A percentile compares a stretch with the other conserved stretches of the same genome.
These are phyloP conservation scores for Scenedesmus sp. DNA, from an alignment of 163 green algal genomes.

Conservation along the genomic window DNA sequence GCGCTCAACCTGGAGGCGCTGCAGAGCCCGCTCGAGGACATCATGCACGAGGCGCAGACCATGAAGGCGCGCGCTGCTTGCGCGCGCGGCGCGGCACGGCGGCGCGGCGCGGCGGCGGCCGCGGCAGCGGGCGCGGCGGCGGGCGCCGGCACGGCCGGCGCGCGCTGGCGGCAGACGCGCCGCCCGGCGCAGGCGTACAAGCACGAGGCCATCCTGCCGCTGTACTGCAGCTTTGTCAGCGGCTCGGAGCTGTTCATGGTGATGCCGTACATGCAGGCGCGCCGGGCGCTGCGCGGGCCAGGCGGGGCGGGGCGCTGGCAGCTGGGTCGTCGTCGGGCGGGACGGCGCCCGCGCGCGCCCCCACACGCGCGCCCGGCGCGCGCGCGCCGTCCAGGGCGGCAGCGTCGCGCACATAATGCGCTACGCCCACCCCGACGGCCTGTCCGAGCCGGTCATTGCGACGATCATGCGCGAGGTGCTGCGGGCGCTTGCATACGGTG, in stretches of 20 bases:
- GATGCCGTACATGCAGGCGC: conserved; percentile 90
- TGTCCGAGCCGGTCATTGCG: conserved; percentile 91
- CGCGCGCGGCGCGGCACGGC: neutral
- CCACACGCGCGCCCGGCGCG: no score
- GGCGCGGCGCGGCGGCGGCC: neutral
- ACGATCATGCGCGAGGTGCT: conserved; percentile 92
- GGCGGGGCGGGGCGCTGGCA: neutral
- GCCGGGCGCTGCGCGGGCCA: neutral
- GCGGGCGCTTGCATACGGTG: conserved; percentile 93
- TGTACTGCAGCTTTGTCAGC: conserved; percentile 91
- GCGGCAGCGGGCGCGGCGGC: conserved; percentile 47
- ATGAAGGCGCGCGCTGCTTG: conserved; percentile 33
- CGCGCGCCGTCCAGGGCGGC: conserved; percentile 63
- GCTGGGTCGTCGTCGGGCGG: neutral
- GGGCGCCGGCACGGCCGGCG: no score
- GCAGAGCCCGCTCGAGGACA: conserved; percentile 61
- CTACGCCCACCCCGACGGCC: conserved; percentile 83
- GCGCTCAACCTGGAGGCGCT: conserved; percentile 80
- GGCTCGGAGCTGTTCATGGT: conserved; percentile 93
- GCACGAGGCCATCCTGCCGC: conserved; percentile 89
- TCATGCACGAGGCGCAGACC: conserved; percentile 74
- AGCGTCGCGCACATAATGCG: conserved; percentile 96
- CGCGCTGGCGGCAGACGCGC: no score
- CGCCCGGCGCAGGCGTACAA: conserved; percentile 72
- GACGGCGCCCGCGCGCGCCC: no score